Base-by-base conservation (phyloP, 2,329 filamentous ascomycete species). In the Penicillium corylophilum region DNA sequence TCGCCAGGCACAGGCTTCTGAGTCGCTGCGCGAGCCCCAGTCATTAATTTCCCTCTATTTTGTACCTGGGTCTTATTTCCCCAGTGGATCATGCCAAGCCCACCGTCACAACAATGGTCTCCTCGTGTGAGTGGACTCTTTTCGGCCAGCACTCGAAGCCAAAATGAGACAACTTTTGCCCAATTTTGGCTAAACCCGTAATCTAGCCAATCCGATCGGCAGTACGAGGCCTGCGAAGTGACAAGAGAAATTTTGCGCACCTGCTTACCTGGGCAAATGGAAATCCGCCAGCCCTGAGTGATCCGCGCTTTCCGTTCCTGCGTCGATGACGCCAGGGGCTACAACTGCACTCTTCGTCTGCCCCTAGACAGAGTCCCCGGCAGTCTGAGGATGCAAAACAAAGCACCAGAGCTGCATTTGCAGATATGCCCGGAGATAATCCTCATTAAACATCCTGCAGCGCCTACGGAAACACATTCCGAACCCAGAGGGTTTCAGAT, bases 261-360 rank as follows among this genome's bases (percentile, higher is more conserved):
- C 31, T 46, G 23, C 38, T 48, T 22, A 39, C 29, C 33, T 23
- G 53, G 41, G 33, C 46, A 36, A 53, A 56, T 56, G 46, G 48
- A 3, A 43, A 44, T 23, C n/a, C 12, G 8, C 51, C 44, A 54
- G 44, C 42, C 43, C 47, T 41, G 41, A 16, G 42, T 46, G 54
- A 55, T 55, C 57, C 54, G 50, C 50, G 46, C 45, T 46, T 29
- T 54, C 50, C 57, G 55, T 61, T 53, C 59, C 57, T 57, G 59
- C 55, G 50, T 54, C 23, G 41, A 53, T 50, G 53, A 63, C 54
- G 61, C 59, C 51, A 63, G 60, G 61, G 59, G 40, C 45, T 36
- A 51, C 46, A 53, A 50, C 13, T 9, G 50, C 44, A 53, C 48
- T 10, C 4, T 24, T 24, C 20, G 16, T 22, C 6, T 24, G 13